Base-by-base conservation (phyloP, 192 early-diverging fungal species). In the Chytriomyces confervae region DNA sequence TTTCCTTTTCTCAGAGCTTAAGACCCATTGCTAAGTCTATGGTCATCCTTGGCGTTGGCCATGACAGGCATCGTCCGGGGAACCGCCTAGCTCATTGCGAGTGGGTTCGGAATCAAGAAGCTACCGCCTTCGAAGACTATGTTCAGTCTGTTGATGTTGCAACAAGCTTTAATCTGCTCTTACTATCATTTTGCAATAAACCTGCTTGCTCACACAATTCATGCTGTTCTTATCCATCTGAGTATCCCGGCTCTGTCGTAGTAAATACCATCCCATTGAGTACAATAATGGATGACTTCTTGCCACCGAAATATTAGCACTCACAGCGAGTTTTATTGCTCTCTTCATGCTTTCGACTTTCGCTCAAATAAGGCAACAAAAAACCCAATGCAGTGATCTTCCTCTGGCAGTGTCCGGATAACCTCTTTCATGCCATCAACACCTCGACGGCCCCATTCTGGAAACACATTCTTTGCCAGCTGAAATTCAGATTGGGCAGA, bases 21-120 rank as follows among this genome's bases (percentile, higher is more conserved):
- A 91, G 84, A 85, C 90, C 90, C 68, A 89, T 90, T 78, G 96
- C 95, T 86, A 98, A 97, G 91, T 95, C 96, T 79, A 89, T 93
- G 86, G 85, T 96, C 81, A 90, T 91, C 82, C 90, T 96, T 48
- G 96, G 97, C 77, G 91, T 98, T 82, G 97, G 72, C 77, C 44
- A 92, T 96, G 93, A 92, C 94, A 72, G 96, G 96, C 83, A 91
- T 98, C 60, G 77, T 93, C 76, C 97, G 96, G 95, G 95, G 94
- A 83, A 80, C 83, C 70, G 87, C 81, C 76, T 89, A 95, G 89
- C 87, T 86, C 44, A 85, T 94, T 69, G 83, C 94, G 68, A 89
- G 96, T 80, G 97, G 95, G 79, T 98, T 89, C 85, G 97, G 97
- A 84, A 94, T 98, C 89, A 95, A 93, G 87, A 97, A 98, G 91